A percentile compares a stretch with the other conserved stretches of the same genome.
These are phyloP conservation scores for Rubus parviflorus DNA, from an alignment of 306 rosid genomes.

Conservation along the genomic window DNA sequence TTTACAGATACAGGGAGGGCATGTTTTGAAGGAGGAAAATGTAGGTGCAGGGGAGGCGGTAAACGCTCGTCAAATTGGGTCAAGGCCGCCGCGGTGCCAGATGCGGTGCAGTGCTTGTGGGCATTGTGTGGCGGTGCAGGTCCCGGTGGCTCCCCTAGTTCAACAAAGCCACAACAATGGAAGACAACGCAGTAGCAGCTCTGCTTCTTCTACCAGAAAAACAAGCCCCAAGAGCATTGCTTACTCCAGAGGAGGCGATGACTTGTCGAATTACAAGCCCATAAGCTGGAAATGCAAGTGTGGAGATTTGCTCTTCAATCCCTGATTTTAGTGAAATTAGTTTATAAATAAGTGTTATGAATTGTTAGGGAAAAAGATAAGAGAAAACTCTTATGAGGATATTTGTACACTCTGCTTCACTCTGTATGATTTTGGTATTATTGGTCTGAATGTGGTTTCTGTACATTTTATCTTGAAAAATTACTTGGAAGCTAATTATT, in stretches of 20 bases:
- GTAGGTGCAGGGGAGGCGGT: constrained; percentile 21
- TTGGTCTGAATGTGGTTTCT: neutral
- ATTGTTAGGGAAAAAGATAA: neutral
- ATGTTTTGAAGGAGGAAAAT: constrained; percentile 20
- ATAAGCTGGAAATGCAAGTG: constrained; percentile 91
- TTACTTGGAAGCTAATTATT: neutral
- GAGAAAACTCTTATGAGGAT: neutral
- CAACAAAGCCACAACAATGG: constrained; percentile 29
- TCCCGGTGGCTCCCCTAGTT: constrained; percentile 48
- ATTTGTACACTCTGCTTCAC: neutral
- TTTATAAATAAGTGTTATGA: neutral
- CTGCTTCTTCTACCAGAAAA: constrained; percentile 7
- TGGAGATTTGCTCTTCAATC: constrained; percentile 65
- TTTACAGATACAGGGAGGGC: neutral
- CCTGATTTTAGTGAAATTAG: constrained; percentile 31
- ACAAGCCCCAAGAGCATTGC: constrained; percentile 14
- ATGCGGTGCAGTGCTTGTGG: constrained; percentile 54
- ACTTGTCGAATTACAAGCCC: constrained; percentile 75
- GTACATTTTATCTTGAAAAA: neutral
- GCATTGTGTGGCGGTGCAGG: constrained; percentile 80
- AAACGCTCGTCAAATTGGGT: constrained; percentile 51
- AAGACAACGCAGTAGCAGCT: constrained; percentile 8
- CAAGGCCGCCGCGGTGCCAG: constrained; percentile 74
- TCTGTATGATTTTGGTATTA: neutral
- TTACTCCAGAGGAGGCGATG: constrained; percentile 56